Evolutionary conservation across 225 moss, liverwort and hornwort genomes (phyloP), one percentile per base, ranked within the genome.

Genomic region (Sphagnum tenellum): DNA sequence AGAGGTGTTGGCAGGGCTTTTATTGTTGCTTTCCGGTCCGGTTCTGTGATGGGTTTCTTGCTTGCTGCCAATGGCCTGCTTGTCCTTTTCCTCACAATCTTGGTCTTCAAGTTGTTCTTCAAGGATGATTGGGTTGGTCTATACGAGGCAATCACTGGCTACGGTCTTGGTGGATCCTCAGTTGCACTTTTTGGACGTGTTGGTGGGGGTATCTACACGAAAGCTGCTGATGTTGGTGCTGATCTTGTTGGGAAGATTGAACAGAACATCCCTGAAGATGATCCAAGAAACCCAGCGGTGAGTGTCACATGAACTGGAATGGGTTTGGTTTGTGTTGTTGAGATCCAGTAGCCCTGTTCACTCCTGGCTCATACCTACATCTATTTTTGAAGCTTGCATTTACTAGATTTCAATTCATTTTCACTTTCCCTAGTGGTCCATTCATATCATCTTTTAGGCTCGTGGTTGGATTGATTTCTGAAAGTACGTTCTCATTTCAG

Each of bases 31-130:
- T 94, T 94, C 73, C 67, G 94, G 8, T 90, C 94, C 0, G 90
- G 94, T 5, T 66, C 94, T 2, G 90, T 94, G 13, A 94, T 94
- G 94, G 94, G 94, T 0, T 94, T 94, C 65, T 59, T 88, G 70
- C 73, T 94, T 4, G 82, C 94, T 2, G 75, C 90, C 0, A 82
- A 77, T 46, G 90, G 94, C 7, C 70, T 94, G 0, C 65, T 94
- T 4, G 94, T 90, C 0, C 57, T 94, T 2, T 94, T 94, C 57
- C 3, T 87, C 48, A 85, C 94, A 1, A 94, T 94, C 63, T 66
- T 94, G 63, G 49, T 60, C 45, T 94, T 94, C 78, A 94, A 90
- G 81, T 49, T 87, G 0, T 94, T 77, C 74, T 94, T 75, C 46
- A 59, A 71, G 3, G 80, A 89, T 5, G 90, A 94, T 68, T 94